These are phyloP conservation scores for Gastrolobium villosum DNA, from an alignment of 306 rosid genomes.

Conservation along the genomic window DNA sequence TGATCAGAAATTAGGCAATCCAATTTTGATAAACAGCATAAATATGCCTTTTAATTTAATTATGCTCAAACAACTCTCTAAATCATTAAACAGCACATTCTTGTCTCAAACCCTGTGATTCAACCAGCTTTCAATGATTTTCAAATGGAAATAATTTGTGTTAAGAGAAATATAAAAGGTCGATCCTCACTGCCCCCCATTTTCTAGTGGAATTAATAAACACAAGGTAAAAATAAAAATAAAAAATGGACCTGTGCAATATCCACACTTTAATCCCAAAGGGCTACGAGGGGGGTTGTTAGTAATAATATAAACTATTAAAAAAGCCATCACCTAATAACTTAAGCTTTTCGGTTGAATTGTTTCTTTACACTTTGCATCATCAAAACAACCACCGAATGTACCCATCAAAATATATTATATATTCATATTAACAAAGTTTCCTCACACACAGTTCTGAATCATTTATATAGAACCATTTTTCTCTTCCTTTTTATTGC, in stretches of 20 bases:
- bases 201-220: too few species aligned
- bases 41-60: neutral
- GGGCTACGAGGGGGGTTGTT: too few species aligned
- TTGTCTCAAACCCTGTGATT: neutral
- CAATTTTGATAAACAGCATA: neutral
- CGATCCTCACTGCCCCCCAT: too few species aligned
- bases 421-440: slow-evolving; percentile 6
- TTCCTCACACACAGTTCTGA: neutral
- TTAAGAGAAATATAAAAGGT: too few species aligned
- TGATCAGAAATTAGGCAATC: neutral
- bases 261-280: too few species aligned
- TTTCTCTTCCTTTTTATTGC: neutral
- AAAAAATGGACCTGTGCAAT: too few species aligned
- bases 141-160: neutral
- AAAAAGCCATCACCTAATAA: too few species aligned
- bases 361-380: neutral
- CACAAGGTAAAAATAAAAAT: too few species aligned
- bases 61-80: slow-evolving; percentile 16
- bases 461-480: neutral
- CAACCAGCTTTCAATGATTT: neutral
- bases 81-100: slow-evolving; percentile 3
- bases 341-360: too few species aligned
- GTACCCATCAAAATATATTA: neutral
- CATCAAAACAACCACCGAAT: neutral
- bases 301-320: too few species aligned